These are phyloP conservation scores for Berberis vulgaris DNA, from an alignment of 164 flowering plant genomes.

Conservation along the genomic window DNA sequence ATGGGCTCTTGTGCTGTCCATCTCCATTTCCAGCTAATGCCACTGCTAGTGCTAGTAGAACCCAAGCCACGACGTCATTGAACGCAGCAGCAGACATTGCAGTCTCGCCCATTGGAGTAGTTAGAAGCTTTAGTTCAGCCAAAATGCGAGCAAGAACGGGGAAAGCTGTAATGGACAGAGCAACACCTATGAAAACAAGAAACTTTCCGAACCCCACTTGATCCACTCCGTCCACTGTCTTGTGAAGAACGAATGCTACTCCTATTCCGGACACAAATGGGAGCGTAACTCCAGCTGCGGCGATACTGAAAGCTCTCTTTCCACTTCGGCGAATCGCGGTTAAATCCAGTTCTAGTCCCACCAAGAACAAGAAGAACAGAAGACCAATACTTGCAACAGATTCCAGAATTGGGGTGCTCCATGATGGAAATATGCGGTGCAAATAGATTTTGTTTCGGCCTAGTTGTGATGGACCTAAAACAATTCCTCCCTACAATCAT, in stretches of 20 bases:
- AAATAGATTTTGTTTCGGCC: conserved; percentile 20
- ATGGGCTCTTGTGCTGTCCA: conserved; percentile 1
- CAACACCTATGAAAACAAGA: conserved; percentile 30
- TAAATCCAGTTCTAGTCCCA: conserved; percentile 24
- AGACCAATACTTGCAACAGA: conserved; percentile 28
- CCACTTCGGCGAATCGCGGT: conserved; percentile 19
- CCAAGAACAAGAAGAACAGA: conserved; percentile 24
- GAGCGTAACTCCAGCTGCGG: conserved; percentile 19
- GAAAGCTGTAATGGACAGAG: conserved; percentile 29
- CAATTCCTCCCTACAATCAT: conserved; percentile 20
- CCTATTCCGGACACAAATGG: conserved; percentile 24
- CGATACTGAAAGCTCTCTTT: conserved; percentile 20
- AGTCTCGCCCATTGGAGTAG: conserved; percentile 25
- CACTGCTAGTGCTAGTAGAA: conserved; percentile 26
- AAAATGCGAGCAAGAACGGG: conserved; percentile 33
- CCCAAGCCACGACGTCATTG: conserved; percentile 32
- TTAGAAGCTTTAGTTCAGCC: conserved; percentile 27
- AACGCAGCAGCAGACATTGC: conserved; percentile 33
- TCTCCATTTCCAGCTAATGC: conserved; percentile 17
- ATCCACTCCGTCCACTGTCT: conserved; percentile 13
- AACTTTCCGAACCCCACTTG: conserved; percentile 7
- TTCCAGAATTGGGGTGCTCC: conserved; percentile 23
- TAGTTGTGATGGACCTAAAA: conserved; percentile 24
- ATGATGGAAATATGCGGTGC: conserved; percentile 17
- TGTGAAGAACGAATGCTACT: conserved; percentile 16